Evolutionary conservation across 352 stramenopile species (phyloP), one percentile per base, ranked within the genome.

Genomic region (Thraustochytrium aureum): DNA sequence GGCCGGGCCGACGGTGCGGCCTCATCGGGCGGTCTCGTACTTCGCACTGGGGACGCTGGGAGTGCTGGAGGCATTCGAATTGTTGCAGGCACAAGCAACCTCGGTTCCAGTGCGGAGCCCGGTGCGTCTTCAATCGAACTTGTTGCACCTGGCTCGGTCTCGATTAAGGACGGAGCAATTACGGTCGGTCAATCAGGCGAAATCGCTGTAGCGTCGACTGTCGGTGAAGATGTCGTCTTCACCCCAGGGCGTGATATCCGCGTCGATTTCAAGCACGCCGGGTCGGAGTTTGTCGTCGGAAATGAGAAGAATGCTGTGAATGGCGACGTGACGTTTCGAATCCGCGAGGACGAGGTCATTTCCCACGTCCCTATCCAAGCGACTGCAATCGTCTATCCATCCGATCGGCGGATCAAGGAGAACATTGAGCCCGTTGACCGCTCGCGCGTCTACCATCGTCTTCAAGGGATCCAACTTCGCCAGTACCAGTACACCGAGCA

Each of bases 321-420:
- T 35, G 75, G 85, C 41, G 75, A 84, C 41, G 84, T 88, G 17
- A 84, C 85, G 50, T 84, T 88, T 26, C 85, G 86, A 2, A 83
- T 87, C 39, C 79, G 86, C n/a, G 64, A 82, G 32, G 85, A 87
- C 54, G 85, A 87, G 84, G 75, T 88, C 65, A 81, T 87, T 54
- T 84, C 84, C n/a, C 74, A 85, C 50, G 83, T 96, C 2, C 91
- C 90, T 47, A 84, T 94, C 20, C 91, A 96, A 85, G 91, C 96
- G 7, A 94, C 91, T 42, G 86, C 90, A n/a, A 81, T 97, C n/a
- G 90, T 89, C 6, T 96, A 95, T 83, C 91, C 92, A 33, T 97
- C 93, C 2, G 94, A 98, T 86, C 83, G 85, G 5, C 85, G 94
- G 67, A 97, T 98, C 81, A 97, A 97, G 84, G 91, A 92, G 22